Conservation (phyloP, 2,329 filamentous ascomycete genomes). For the Fusarium sp. region DNA sequence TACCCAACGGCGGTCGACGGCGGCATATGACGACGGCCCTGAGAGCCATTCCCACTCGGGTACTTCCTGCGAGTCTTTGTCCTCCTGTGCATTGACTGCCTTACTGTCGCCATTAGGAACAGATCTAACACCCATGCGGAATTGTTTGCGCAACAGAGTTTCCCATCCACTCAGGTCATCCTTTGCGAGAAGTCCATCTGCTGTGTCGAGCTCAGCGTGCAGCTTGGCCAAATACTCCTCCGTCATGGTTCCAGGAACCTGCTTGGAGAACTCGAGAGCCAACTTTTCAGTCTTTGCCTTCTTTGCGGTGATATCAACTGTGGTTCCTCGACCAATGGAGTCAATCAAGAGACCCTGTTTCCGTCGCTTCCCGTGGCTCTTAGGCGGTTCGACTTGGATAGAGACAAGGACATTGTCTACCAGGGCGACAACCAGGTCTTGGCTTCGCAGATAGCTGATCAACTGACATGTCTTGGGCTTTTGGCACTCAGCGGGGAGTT, state of each 20-base stretch:
- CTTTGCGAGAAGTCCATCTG: constrained; percentile 61
- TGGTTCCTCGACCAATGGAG: constrained; percentile 75
- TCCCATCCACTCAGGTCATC: constrained; percentile 65
- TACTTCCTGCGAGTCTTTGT: constrained; percentile 43
- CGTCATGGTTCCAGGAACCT: constrained; percentile 63
- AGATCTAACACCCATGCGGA: constrained; percentile 56
- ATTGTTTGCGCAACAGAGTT: constrained; percentile 60
- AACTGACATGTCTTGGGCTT: constrained; percentile 57
- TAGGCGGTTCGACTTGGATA: constrained; percentile 75
- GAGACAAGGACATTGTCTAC: constrained; percentile 73
- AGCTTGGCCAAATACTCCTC: constrained; percentile 62
- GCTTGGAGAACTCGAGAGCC: constrained; percentile 50
- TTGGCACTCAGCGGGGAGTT: constrained; percentile 53
- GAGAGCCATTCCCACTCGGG: constrained; percentile 66
- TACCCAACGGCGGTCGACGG: constrained; percentile 74
- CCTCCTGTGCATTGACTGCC: constrained; percentile 20
- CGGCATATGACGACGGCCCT: constrained; percentile 60
- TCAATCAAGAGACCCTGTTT: constrained; percentile 77
- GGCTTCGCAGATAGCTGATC: constrained; percentile 73
- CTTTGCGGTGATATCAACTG: constrained; percentile 53
- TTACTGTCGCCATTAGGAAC: constrained; percentile 37
- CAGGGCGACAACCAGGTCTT: constrained; percentile 75
- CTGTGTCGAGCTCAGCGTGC: constrained; percentile 57
- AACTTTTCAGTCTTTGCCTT: constrained; percentile 48
- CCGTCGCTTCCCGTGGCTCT: constrained; percentile 65